Evolutionary conservation across 257 asterid genomes (phyloP).

Genomic region (Solanum sejunctum): DNA sequence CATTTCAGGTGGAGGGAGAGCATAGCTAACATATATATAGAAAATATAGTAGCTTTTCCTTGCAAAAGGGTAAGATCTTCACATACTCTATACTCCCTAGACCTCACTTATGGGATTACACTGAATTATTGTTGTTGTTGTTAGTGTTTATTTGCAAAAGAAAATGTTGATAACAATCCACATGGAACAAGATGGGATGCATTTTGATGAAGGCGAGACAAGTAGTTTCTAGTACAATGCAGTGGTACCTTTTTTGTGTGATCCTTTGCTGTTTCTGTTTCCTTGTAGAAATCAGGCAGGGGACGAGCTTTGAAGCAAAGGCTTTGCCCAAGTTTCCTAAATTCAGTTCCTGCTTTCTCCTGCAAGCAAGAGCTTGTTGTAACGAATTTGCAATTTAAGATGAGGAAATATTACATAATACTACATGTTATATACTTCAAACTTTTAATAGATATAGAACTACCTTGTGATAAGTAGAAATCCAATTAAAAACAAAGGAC

Average conservation of each 20-base stretch:
- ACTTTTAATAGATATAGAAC: background rate
- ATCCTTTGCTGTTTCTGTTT: conserved; percentile 26
- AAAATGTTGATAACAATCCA: background rate
- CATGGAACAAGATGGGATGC: background rate
- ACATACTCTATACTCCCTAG: too few species aligned
- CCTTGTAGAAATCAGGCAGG: conserved; percentile 61
- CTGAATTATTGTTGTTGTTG: too few species aligned
- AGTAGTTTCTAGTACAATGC: background rate
- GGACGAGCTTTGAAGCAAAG: conserved; percentile 84
- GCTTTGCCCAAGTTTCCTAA: conserved; percentile 51
- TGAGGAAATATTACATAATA: background rate
- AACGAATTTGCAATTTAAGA: background rate
- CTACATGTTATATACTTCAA: background rate
- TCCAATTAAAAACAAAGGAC: background rate
- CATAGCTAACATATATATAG: background rate
- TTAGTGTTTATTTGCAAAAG: too few species aligned
- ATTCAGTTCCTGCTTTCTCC: conserved; percentile 72
- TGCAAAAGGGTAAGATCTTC: too few species aligned
- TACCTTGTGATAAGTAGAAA: background rate
- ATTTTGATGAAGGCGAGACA: background rate
- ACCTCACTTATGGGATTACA: too few species aligned
- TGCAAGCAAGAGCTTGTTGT: conserved; percentile 10
- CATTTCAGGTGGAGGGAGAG: background rate
- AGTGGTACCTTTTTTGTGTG: conserved; percentile 27
- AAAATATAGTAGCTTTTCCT: background rate